A percentile compares a stretch with the other conserved stretches of the same genome.
These are phyloP conservation scores for Neurospora sp. DNA, from an alignment of 495 filamentous ascomycete genomes.

Conservation along the genomic window DNA sequence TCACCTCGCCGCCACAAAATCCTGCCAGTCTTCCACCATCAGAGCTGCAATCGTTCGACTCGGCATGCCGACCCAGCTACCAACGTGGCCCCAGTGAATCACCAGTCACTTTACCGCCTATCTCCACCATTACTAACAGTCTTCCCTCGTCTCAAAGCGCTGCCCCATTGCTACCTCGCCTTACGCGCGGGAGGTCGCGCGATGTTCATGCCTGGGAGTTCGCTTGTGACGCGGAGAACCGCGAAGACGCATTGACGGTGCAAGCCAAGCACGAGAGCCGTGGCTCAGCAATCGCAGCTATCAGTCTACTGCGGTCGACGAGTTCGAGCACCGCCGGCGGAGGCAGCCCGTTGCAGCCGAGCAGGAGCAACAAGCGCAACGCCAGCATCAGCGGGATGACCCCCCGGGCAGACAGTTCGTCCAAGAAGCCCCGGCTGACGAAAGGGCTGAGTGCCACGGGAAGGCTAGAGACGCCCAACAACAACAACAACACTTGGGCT, in stretches of 20 bases:
- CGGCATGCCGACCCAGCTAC: constrained; percentile 43
- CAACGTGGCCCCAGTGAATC: constrained; percentile 44
- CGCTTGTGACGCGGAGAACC: constrained; percentile 61
- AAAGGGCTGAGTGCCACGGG: constrained; percentile 58
- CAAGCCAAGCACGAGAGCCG: constrained; percentile 63
- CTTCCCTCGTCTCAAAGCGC: constrained; percentile 33
- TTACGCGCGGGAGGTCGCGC: constrained; percentile 58
- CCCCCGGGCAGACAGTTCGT: constrained; percentile 28
- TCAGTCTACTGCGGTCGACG: constrained; percentile 58
- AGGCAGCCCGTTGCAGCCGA: constrained; percentile 33
- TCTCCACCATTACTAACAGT: constrained; percentile 48
- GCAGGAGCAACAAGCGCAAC: constrained; percentile 48
- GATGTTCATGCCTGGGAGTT: constrained; percentile 81
- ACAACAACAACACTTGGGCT: constrained; percentile 14
- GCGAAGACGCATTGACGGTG: constrained; percentile 54
- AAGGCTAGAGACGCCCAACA: constrained; percentile 45
- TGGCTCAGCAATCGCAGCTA: constrained; percentile 61
- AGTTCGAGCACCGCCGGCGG: constrained; percentile 37
- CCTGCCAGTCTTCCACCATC: constrained; percentile 15
- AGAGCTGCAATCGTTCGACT: constrained; percentile 35
- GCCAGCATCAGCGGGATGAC: constrained; percentile 36
- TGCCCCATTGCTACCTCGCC: constrained; percentile 30
- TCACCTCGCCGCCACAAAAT: constrained; percentile 46
- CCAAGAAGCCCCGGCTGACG: constrained; percentile 55
- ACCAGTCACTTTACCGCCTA: constrained; percentile 39